Evolutionary conservation across 768 basidiomycete species (phyloP).

Genomic region (Goffeauzyma gilvescens): DNA sequence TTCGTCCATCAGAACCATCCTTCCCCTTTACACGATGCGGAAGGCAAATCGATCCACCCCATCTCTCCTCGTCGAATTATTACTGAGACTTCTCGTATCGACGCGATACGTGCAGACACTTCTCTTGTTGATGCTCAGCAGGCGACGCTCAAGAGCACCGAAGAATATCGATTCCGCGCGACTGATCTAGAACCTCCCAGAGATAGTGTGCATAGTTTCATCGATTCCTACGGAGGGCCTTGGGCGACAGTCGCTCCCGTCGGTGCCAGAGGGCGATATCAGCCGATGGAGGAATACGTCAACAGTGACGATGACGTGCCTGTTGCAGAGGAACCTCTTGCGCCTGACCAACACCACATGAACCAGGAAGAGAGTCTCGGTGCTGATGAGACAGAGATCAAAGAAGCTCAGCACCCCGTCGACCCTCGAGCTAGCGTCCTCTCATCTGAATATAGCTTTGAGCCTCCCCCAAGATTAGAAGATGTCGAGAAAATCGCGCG

Average conservation of each 20-base stretch:
- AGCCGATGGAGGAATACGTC: neutral
- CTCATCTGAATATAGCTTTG: neutral
- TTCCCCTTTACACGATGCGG: neutral
- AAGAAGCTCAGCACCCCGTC: neutral
- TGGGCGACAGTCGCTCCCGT: no score
- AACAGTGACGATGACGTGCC: neutral
- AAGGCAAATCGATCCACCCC: neutral
- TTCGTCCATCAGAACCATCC: neutral
- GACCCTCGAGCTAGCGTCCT: no score
- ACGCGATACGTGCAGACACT: no score
- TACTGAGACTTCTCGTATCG: no score
- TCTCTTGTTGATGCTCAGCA: no score
- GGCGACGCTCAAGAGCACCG: no score
- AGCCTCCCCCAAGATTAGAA: conserved; percentile 20
- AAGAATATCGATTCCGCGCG: no score
- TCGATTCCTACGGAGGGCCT: no score
- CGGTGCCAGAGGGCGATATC: no score
- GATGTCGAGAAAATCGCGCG: conserved; percentile 25
- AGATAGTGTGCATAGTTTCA: no score
- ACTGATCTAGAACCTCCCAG: no score
- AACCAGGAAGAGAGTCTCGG: neutral
- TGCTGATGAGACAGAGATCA: neutral
- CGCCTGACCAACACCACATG: neutral
- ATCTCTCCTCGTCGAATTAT: neutral
- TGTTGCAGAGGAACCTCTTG: neutral